Base-by-base conservation (phyloP, 768 basidiomycete genomes). In the Trametes sanguinea region DNA sequence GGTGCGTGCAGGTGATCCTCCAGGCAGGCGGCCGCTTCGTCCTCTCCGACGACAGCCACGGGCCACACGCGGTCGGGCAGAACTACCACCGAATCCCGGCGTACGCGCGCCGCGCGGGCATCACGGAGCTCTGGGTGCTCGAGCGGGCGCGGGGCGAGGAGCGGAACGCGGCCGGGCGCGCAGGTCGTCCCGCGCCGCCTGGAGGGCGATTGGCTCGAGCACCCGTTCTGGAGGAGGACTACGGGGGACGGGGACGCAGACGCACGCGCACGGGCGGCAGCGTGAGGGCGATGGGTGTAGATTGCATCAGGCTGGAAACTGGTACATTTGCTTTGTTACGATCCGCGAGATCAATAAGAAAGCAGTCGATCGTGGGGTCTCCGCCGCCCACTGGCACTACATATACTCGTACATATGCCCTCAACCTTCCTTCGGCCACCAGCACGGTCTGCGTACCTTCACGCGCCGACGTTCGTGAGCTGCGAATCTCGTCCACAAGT, bases 31-130 rank as follows among this genome's bases (percentile, higher is more conserved):
- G 95, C 2, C 84, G 85, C 27, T 85, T 97, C 65, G 83, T 88
- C 17, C 80, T 99, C 30, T 98, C 96, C 5, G 97, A 98, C 72
- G 97, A 98, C 76, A 95, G 95, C 54, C 97, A 99, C 69, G 94
- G 93, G 0, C 90, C 94, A 2, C 84, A 86, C 33, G 85, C 86
- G 8, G 94, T 98, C 56, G 95, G 94, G 0, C 78, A 94, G 60
- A 94, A 98, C 73, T 99, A 98, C 68, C 69, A 76, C 57, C 79
- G 82, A 17, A 74, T 90, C 63, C 78, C 77, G 50, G 78, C 80
- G 10, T 98, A 98, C 74, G 77, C 94, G 32, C 75, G 77, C 48
- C 76, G 76, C 2, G 71, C 82, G n/a, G 84, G 83, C 4, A 80
- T 97, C 32, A 67, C 75, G 9, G 85, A 90, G 60, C 69, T 92